Evolutionary conservation across 768 basidiomycete genomes (phyloP).

Genomic region (Cantharellus anzutake): DNA sequence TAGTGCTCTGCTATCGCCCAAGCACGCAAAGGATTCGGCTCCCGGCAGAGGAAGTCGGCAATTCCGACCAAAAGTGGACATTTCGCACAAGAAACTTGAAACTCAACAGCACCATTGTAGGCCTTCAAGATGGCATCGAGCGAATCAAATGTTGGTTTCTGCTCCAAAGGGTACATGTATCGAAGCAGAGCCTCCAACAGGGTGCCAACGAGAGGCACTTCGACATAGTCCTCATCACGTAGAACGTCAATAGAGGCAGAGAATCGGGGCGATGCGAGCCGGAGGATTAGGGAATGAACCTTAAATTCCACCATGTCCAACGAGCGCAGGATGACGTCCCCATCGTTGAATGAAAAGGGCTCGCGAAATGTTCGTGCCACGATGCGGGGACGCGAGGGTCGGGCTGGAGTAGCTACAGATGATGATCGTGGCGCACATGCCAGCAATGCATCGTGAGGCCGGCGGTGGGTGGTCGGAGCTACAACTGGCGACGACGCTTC

Average conservation of each 20-base stretch:
- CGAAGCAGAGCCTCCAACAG: not conserved
- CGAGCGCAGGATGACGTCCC: not conserved
- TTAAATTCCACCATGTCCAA: not conserved
- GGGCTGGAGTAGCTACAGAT: not conserved
- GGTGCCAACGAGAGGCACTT: not conserved
- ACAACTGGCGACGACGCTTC: not conserved
- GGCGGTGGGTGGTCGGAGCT: not conserved
- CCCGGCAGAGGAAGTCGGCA: not conserved
- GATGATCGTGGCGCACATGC: not conserved
- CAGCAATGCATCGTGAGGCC: not conserved
- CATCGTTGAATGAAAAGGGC: not conserved
- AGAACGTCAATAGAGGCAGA: not conserved
- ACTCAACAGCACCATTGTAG: not conserved
- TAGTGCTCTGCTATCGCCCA: not conserved
- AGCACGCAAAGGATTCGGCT: not conserved
- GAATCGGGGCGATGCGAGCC: not conserved
- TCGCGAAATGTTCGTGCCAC: not conserved
- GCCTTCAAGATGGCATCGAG: not conserved
- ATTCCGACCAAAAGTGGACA: not conserved
- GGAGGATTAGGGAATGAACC: not conserved
- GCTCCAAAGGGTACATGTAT: not conserved
- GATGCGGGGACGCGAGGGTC: not conserved
- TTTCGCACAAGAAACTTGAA: not conserved
- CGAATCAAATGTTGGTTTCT: not conserved
- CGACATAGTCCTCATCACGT: not conserved